Percentiles rank a stretch among this genome's conserved stretches.
phyloP scores from a whole-genome alignment of 2,329 filamentous ascomycete species.

The Trichoderma sp. region DNA sequence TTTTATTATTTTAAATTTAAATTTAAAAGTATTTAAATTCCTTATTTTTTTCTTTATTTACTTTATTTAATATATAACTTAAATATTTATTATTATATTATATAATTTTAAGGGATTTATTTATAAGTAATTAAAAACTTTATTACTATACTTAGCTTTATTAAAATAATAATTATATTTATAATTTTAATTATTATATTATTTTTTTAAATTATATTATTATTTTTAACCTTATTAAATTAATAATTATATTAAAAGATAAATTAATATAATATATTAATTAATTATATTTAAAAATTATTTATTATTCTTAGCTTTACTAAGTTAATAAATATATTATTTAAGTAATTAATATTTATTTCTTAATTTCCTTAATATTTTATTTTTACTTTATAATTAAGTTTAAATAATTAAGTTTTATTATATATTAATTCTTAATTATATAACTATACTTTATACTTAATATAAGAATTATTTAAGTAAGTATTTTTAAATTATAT shows the following conservation, averaged over 20 bases:
- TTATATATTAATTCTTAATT: background rate
- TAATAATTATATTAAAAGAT: background rate
- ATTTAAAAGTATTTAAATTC: background rate
- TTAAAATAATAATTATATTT: constrained; percentile 1
- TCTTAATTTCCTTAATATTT: background rate
- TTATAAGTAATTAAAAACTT: background rate
- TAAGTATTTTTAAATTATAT: background rate
- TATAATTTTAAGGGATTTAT: background rate
- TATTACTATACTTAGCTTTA: background rate
- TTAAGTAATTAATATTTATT: constrained; percentile 1
- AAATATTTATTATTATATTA: background rate
- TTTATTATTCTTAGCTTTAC: background rate
- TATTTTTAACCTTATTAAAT: background rate
- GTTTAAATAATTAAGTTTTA: background rate
- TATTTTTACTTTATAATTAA: background rate
- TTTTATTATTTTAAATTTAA: too few species aligned
- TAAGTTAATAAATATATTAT: background rate
- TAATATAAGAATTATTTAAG: background rate
- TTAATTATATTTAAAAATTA: constrained; percentile 2
- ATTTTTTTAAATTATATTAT: background rate
- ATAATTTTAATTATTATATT: constrained; percentile 5
- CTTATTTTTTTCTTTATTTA: background rate
- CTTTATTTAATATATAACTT: background rate
- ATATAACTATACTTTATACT: too few species aligned
- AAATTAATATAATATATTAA: background rate